Conservation (phyloP, 2,329 filamentous ascomycete species). For the Dothistroma septosporum region DNA sequence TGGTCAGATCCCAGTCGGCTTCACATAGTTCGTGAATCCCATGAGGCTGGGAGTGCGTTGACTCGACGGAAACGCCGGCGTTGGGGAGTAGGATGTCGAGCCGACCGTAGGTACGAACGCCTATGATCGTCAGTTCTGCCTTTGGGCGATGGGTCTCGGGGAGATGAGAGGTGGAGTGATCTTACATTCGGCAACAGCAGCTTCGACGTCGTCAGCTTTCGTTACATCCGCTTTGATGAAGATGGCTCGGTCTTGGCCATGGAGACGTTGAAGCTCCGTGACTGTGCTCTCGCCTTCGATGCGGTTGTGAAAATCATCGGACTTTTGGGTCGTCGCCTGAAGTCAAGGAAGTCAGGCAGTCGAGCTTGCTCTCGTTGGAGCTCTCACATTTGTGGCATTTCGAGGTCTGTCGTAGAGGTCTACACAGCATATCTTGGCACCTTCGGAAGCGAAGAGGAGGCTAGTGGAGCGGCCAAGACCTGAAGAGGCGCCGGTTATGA, state of each 20-base stretch:
- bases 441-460: constrained; percentile 29
- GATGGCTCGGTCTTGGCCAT: constrained; percentile 18
- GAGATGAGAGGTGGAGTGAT: neutral
- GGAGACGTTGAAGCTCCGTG: constrained; percentile 21
- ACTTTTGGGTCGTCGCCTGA: constrained; percentile 28
- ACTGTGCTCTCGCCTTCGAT: constrained; percentile 15
- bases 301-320: constrained; percentile 31
- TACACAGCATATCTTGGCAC: constrained; percentile 30
- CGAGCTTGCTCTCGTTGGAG: neutral
- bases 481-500: constrained; percentile 30
- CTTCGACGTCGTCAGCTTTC: constrained; percentile 26
- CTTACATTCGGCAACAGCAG: constrained; percentile 24
- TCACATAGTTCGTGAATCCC: constrained; percentile 33
- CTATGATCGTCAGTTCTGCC: neutral
- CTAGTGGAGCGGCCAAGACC: constrained; percentile 33
- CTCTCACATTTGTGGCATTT: constrained; percentile 25
- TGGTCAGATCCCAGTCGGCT: constrained; percentile 35
- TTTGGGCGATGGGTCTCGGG: neutral
- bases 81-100: constrained; percentile 15
- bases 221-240: constrained; percentile 36
- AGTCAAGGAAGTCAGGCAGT: neutral
- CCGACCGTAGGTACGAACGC: constrained; percentile 31
- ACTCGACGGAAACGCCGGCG: constrained; percentile 23
- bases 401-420: constrained; percentile 33
- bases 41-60: constrained; percentile 25